A percentile compares a stretch with the other conserved stretches of the same genome.
Evolutionary conservation across 805 yeast genomes (phyloP).

Genomic region (Saccharomycopsis schoenii): DNA sequence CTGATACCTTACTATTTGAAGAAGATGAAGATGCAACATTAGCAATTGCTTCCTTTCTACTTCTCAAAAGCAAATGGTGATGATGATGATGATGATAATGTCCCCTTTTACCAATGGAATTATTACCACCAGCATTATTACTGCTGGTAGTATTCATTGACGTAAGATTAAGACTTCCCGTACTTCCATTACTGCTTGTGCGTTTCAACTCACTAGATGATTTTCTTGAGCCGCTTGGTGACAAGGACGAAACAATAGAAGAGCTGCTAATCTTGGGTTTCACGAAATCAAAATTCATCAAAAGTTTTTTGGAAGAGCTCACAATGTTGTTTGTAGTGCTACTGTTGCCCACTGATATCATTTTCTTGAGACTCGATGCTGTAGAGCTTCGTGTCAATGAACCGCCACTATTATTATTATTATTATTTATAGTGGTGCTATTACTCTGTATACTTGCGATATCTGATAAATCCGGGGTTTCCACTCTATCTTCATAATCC

Average conservation of each 20-base stretch:
- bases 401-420: not conserved
- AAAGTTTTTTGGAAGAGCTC: not conserved
- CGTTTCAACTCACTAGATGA: slow-evolving; percentile 10
- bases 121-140: slow-evolving; percentile 1
- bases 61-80: slow-evolving; percentile 12
- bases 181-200: not conserved
- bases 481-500: not conserved
- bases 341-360: not conserved
- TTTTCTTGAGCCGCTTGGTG: slow-evolving; percentile 2
- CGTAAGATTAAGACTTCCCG: not conserved
- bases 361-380: slow-evolving; percentile 4
- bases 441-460: not conserved
- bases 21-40: slow-evolving; percentile 24
- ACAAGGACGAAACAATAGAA: slow-evolving; percentile 7
- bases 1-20: slow-evolving; percentile 26
- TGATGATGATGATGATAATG: slow-evolving; percentile 17
- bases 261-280: slow-evolving; percentile 4
- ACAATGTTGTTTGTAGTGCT: not conserved
- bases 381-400: not conserved
- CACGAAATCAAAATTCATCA: not conserved
- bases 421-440: not conserved
- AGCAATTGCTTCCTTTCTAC: slow-evolving; percentile 8
- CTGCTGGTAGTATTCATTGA: not conserved
- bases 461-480: not conserved
- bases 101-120: not conserved